Percentiles rank a stretch among this genome's conserved stretches.
phyloP scores from a whole-genome alignment of 1,284 basidiomycete genomes.

The Ceratobasidium theobromae region DNA sequence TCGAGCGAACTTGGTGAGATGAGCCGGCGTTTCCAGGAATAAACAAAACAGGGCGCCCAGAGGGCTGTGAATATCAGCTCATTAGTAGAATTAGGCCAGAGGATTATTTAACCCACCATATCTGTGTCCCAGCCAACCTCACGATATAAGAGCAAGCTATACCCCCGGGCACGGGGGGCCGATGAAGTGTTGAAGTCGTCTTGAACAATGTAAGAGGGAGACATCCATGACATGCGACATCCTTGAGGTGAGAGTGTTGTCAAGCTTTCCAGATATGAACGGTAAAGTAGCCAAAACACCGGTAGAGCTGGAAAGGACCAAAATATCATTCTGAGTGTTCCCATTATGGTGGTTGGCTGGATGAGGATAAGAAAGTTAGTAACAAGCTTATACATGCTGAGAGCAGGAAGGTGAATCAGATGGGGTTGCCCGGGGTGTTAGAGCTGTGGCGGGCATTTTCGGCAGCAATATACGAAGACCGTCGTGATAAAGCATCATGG shows the following conservation, averaged over 20 bases:
- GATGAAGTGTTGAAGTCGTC: conserved; percentile 60
- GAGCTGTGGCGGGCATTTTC: conserved; percentile 91
- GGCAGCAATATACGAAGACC: conserved; percentile 82
- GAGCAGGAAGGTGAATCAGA: conserved; percentile 53
- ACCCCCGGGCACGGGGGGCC: conserved; percentile 70
- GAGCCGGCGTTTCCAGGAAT: conserved; percentile 98
- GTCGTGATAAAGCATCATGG: conserved; percentile 73
- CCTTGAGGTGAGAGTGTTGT: conserved; percentile 66
- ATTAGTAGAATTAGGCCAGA: neutral
- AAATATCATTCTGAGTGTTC: neutral
- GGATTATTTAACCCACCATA: conserved; percentile 46
- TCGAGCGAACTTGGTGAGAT: conserved; percentile 90
- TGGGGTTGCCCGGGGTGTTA: conserved; percentile 70
- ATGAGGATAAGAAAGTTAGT: neutral
- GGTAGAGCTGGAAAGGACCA: conserved; percentile 9
- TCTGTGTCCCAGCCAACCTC: conserved; percentile 81
- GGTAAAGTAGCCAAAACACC: conserved; percentile 7
- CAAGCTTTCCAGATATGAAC: conserved; percentile 4
- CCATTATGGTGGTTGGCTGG: neutral
- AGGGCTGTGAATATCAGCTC: conserved; percentile 22
- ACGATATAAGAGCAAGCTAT: conserved; percentile 87
- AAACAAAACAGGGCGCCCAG: conserved; percentile 84
- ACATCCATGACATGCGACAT: conserved; percentile 99
- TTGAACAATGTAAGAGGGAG: conserved; percentile 81
- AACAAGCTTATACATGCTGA: neutral